Evolutionary conservation across 768 basidiomycete genomes (phyloP).

Genomic region (Kwoniella europaea): DNA sequence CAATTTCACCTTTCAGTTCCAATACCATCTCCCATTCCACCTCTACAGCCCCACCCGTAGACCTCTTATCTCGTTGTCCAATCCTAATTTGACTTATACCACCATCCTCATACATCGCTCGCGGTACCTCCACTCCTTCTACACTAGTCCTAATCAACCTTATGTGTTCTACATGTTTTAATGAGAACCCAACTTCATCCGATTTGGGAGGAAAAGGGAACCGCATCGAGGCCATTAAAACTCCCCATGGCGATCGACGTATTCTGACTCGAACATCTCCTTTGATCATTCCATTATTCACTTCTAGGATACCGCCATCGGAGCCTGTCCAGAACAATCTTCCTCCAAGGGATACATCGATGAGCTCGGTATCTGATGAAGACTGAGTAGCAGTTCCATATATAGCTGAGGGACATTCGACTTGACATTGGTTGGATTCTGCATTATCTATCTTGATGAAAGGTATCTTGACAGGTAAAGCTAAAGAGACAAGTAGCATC

Average conservation of each 20-base stretch:
- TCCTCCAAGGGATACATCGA: slow-evolving; percentile 14
- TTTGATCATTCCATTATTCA: slow-evolving; percentile 2
- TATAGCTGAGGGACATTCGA: slow-evolving; percentile 13
- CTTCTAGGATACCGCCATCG: neutral
- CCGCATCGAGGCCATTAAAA: neutral
- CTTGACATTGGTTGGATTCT: slow-evolving; percentile 1
- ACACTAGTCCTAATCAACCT: slow-evolving; percentile 19
- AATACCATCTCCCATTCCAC: slow-evolving; percentile 23
- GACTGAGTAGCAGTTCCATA: neutral
- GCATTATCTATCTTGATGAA: slow-evolving; percentile 13
- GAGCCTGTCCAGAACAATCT: slow-evolving; percentile 26
- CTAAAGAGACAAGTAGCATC: slow-evolving; percentile 24
- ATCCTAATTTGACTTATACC: slow-evolving; percentile 7
- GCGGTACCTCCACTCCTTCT: slow-evolving; percentile 13
- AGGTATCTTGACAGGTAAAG: slow-evolving; percentile 29
- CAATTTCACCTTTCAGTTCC: neutral
- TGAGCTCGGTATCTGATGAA: neutral
- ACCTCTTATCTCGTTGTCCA: neutral
- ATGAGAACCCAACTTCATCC: slow-evolving; percentile 19
- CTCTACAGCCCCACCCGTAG: slow-evolving; percentile 10
- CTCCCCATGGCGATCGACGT: slow-evolving; percentile 15
- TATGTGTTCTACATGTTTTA: neutral
- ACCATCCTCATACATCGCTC: neutral
- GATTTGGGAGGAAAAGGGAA: slow-evolving; percentile 25
- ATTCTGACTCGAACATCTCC: slow-evolving; percentile 27